These are phyloP conservation scores for Tolypocladium tropicale DNA, from an alignment of 2,329 filamentous ascomycete species.

Conservation along the genomic window DNA sequence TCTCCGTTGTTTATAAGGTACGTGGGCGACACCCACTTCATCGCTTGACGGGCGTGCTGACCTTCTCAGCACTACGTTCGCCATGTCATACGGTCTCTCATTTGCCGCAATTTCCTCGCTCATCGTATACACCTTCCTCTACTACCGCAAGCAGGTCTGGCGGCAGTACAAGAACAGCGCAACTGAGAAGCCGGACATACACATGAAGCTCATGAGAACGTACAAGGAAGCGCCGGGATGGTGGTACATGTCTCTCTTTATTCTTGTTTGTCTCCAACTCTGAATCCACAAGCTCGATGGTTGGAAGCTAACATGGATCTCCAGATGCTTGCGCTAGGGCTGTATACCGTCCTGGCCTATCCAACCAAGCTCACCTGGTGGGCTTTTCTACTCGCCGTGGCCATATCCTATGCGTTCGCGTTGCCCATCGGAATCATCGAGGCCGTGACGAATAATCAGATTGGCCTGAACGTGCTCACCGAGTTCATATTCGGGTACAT, in stretches of 20 bases:
- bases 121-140: constrained; percentile 56
- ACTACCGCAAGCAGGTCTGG: constrained; percentile 59
- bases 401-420: constrained; percentile 53
- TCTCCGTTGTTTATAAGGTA: constrained; percentile 56
- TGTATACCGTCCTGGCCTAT: constrained; percentile 46
- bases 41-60: background rate
- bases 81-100: constrained; percentile 58
- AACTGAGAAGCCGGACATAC: constrained; percentile 50
- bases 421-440: constrained; percentile 61
- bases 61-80: constrained; percentile 52
- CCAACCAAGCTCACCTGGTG: constrained; percentile 63
- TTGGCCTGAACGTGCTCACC: constrained; percentile 64
- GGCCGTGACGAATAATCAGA: constrained; percentile 59
- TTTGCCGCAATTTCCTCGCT: constrained; percentile 63
- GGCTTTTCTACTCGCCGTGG: constrained; percentile 57
- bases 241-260: constrained; percentile 53
- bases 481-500: constrained; percentile 70
- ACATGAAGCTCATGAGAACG: constrained; percentile 54
- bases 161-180: constrained; percentile 49
- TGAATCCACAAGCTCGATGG: background rate
- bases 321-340: constrained; percentile 43
- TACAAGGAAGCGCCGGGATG: constrained; percentile 53
- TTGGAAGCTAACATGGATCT: background rate
- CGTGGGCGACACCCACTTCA: background rate
- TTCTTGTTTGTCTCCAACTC: constrained; percentile 28